Conservation (phyloP, 768 basidiomycete genomes). For the Macrolepiota albuminosa region DNA sequence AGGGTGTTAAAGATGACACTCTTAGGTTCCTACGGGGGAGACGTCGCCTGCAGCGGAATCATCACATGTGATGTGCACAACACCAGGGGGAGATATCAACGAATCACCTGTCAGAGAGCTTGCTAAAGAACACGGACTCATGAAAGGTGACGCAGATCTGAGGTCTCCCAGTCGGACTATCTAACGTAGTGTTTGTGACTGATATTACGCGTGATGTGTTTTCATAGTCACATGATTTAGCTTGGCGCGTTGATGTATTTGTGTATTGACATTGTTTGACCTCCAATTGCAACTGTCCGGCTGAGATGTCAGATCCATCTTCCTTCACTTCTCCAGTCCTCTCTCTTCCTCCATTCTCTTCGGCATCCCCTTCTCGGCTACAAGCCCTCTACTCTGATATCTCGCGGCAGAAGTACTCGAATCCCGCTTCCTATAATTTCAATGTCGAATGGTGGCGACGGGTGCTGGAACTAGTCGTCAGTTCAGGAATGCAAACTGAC, state of each 20-base stretch:
- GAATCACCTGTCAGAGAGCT: background rate
- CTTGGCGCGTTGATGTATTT: background rate
- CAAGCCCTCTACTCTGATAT: slow-evolving; percentile 88
- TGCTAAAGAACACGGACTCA: background rate
- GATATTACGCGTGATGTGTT: background rate
- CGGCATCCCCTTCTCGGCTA: slow-evolving; percentile 49
- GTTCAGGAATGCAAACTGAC: slow-evolving; percentile 46
- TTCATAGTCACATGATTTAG: slow-evolving; percentile 3
- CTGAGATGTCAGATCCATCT: slow-evolving; percentile 13
- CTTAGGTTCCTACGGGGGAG: slow-evolving; percentile 5
- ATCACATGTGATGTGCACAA: slow-evolving; percentile 15
- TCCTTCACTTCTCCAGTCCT: slow-evolving; percentile 9
- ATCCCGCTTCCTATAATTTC: slow-evolving; percentile 75
- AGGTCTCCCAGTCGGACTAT: slow-evolving; percentile 1
- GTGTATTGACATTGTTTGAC: background rate
- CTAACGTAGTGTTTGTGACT: background rate
- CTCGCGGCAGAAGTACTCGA: slow-evolving; percentile 75
- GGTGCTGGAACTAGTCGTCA: slow-evolving; percentile 57
- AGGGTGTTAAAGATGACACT: background rate
- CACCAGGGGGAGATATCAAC: slow-evolving; percentile 12
- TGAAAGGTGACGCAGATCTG: background rate
- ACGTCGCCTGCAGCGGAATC: slow-evolving; percentile 21
- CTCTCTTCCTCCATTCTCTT: slow-evolving; percentile 41
- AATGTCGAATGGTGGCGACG: slow-evolving; percentile 87
- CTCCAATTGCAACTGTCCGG: background rate